phyloP scores from a whole-genome alignment of 2,329 filamentous ascomycete species.

The Colletotrichum sp. region DNA sequence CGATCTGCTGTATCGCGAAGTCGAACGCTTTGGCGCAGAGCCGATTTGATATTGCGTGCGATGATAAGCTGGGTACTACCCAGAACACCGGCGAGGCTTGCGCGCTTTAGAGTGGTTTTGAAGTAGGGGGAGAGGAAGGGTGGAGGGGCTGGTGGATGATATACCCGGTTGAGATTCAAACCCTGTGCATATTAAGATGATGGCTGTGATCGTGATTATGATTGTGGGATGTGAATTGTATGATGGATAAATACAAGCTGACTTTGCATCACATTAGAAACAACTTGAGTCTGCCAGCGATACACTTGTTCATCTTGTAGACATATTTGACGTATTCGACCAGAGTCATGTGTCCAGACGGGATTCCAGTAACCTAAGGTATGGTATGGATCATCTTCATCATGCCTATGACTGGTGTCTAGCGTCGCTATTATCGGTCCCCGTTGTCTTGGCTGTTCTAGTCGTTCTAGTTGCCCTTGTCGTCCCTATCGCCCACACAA shows the following conservation, averaged over 20 bases:
- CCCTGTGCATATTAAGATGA: background rate
- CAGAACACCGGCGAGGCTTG: slow-evolving; percentile 1
- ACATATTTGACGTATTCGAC: no score
- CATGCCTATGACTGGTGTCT: no score
- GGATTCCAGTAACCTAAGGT: no score
- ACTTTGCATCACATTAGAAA: background rate
- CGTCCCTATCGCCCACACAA: rapidly evolving
- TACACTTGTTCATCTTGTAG: no score
- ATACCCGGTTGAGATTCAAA: background rate
- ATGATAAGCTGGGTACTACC: background rate
- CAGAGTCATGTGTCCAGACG: no score
- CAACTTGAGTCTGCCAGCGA: no score
- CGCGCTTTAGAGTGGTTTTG: background rate
- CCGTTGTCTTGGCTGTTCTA: no score
- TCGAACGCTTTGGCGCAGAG: background rate
- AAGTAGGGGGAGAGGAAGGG: background rate
- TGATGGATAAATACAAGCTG: no score
- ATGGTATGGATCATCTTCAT: no score
- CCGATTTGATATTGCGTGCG: background rate
- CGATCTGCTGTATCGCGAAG: background rate
- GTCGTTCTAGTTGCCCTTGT: no score
- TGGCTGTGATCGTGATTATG: background rate
- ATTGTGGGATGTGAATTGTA: background rate
- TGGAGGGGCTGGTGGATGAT: background rate
- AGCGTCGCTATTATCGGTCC: no score